These are phyloP conservation scores for Leccinum pachyderme DNA, from an alignment of 1,284 basidiomycete species.

Conservation along the genomic window DNA sequence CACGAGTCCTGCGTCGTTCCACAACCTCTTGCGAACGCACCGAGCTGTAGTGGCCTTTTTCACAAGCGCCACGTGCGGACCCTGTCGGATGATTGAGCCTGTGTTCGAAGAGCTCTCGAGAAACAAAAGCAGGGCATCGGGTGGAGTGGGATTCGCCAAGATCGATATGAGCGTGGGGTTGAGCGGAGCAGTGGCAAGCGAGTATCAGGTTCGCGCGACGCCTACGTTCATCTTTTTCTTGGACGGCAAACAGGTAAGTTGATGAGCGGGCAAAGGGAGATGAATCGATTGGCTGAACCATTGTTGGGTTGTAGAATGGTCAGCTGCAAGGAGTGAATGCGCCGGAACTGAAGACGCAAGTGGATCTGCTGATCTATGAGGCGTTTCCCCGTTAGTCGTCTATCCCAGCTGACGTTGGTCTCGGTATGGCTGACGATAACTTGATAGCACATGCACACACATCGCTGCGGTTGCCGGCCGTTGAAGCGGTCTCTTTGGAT, in stretches of 20 bases:
- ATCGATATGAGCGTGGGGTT: constrained; percentile 74
- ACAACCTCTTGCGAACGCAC: constrained; percentile 47
- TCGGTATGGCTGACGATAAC: constrained; percentile 8
- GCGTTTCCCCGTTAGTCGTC: constrained; percentile 75
- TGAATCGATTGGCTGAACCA: constrained; percentile 11
- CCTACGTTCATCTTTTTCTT: constrained; percentile 87
- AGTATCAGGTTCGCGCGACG: constrained; percentile 73
- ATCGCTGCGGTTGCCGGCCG: constrained; percentile 55
- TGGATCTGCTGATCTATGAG: constrained; percentile 70
- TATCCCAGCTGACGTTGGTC: not conserved
- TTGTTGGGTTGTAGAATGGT: constrained; percentile 44
- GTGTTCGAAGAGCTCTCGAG: constrained; percentile 54
- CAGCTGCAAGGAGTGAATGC: constrained; percentile 76
- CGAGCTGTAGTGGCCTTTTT: constrained; percentile 62
- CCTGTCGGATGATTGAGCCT: constrained; percentile 64
- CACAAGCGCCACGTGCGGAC: constrained; percentile 61
- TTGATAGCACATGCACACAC: constrained; percentile 74
- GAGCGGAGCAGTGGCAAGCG: constrained; percentile 55
- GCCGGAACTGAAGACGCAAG: constrained; percentile 62
- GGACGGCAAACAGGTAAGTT: constrained; percentile 66
- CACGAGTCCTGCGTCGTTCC: constrained; percentile 55
- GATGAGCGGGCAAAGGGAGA: not conserved
- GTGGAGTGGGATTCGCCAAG: constrained; percentile 71
- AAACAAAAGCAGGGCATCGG: constrained; percentile 38
- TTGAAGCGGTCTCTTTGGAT: constrained; percentile 64